These are phyloP conservation scores for Tuber aestivum DNA, from an alignment of 495 filamentous ascomycete genomes.

Conservation along the genomic window DNA sequence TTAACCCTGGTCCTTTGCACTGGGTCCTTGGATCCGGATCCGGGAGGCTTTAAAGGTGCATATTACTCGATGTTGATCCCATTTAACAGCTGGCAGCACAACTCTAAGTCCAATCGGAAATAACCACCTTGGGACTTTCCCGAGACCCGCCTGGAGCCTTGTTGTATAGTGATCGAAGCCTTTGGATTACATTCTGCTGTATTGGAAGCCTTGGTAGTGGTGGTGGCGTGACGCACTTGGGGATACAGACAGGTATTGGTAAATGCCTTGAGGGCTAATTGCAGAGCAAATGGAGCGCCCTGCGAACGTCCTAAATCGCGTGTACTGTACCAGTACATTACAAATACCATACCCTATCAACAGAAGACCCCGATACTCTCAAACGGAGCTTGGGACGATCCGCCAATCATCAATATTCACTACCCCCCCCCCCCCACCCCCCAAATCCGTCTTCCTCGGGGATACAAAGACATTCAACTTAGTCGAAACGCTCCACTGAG, in stretches of 20 bases:
- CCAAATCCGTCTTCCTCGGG: background rate
- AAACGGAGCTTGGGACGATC: background rate
- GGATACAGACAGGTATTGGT: background rate
- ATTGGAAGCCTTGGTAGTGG: background rate
- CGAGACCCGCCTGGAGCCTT: background rate
- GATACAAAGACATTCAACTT: background rate
- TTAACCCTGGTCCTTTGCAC: background rate
- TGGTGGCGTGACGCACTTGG: background rate
- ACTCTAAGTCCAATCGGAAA: background rate
- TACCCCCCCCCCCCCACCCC: background rate
- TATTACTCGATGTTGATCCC: background rate
- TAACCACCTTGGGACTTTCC: background rate
- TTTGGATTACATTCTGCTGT: background rate
- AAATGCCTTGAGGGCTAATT: background rate
- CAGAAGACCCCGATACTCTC: background rate
- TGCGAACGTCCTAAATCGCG: background rate
- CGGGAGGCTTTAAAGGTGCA: background rate
- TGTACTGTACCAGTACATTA: no score
- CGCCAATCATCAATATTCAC: background rate
- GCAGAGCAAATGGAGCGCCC: background rate
- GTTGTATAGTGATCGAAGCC: background rate
- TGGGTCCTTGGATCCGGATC: background rate
- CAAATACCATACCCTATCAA: background rate
- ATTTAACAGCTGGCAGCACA: background rate
- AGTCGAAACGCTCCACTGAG: background rate